Evolutionary conservation across 2,329 filamentous ascomycete genomes (phyloP).

Genomic region (Ophiostoma triangulosporum): DNA sequence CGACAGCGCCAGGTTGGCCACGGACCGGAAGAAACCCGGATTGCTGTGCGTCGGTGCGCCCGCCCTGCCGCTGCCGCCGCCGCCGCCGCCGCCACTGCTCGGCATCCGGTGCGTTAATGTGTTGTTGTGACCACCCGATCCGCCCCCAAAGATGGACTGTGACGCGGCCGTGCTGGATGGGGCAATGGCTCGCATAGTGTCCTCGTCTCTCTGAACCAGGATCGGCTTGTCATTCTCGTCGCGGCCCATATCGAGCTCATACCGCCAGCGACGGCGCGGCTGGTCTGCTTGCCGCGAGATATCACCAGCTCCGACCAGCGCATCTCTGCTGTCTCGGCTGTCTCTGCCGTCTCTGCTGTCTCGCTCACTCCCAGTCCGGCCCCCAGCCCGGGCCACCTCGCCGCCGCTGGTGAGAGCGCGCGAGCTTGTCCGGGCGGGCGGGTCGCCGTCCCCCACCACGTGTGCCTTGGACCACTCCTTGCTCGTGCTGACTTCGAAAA

Average conservation of each 20-base stretch:
- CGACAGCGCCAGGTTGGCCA: slow-evolving; percentile 58
- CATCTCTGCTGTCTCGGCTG: slow-evolving; percentile 46
- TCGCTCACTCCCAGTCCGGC: slow-evolving; percentile 26
- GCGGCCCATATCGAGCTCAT: slow-evolving; percentile 69
- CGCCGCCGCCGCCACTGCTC: neutral
- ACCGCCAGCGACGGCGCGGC: slow-evolving; percentile 53
- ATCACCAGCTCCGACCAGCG: slow-evolving; percentile 11
- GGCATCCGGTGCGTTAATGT: slow-evolving; percentile 28
- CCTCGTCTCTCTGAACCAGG: slow-evolving; percentile 68
- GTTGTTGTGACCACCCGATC: slow-evolving; percentile 28
- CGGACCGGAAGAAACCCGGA: slow-evolving; percentile 67
- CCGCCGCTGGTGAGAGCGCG: slow-evolving; percentile 11
- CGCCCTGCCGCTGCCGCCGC: slow-evolving; percentile 22
- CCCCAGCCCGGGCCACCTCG: slow-evolving; percentile 41
- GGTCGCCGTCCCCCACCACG: neutral
- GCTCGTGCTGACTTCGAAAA: slow-evolving; percentile 78
- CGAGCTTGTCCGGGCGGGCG: neutral
- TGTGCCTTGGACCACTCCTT: slow-evolving; percentile 56
- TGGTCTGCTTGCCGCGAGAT: slow-evolving; percentile 17
- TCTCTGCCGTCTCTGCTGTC: slow-evolving; percentile 45
- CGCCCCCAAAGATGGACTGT: slow-evolving; percentile 44
- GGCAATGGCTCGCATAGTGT: slow-evolving; percentile 4
- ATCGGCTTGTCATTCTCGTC: slow-evolving; percentile 70
- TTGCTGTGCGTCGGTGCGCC: slow-evolving; percentile 4
- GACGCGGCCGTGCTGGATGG: slow-evolving; percentile 14